Conservation (phyloP, 1,139 yeast genomes). For the Kluyveromyces sp. region DNA sequence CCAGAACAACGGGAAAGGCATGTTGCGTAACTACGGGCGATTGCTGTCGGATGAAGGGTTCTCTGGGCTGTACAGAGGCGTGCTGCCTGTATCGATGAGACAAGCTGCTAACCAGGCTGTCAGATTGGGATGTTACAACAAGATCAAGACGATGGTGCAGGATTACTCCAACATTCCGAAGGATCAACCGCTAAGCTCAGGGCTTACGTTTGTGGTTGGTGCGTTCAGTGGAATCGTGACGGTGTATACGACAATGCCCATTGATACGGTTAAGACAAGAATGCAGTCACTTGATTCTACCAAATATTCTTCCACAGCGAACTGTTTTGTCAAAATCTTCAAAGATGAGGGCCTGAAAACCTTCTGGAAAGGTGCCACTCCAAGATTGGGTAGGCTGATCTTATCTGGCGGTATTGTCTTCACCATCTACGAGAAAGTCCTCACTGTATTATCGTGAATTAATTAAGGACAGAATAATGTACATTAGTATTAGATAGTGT, state of each 20-base stretch:
- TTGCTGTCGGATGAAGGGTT: slow-evolving; percentile 74
- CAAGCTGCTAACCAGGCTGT: slow-evolving; percentile 97
- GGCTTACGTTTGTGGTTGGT: slow-evolving; percentile 81
- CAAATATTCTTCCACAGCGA: slow-evolving; percentile 62
- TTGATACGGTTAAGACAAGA: slow-evolving; percentile 94
- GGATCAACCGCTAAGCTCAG: slow-evolving; percentile 68
- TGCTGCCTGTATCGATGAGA: slow-evolving; percentile 86
- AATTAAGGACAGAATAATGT: not conserved
- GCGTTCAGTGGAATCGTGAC: slow-evolving; percentile 91
- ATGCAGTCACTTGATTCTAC: slow-evolving; percentile 91
- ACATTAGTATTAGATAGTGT: not conserved
- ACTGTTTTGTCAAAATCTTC: slow-evolving; percentile 76
- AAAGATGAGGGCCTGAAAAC: slow-evolving; percentile 86
- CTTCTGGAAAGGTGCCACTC: slow-evolving; percentile 98
- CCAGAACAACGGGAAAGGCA: slow-evolving; percentile 58
- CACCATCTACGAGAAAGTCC: slow-evolving; percentile 86
- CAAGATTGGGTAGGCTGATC: slow-evolving; percentile 84
- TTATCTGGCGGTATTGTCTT: slow-evolving; percentile 95
- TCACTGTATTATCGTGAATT: slow-evolving; percentile 43
- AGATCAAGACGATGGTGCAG: slow-evolving; percentile 76
- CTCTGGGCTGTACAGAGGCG: slow-evolving; percentile 78
- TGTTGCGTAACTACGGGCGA: slow-evolving; percentile 25
- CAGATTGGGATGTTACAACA: slow-evolving; percentile 85
- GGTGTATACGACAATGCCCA: slow-evolving; percentile 95
- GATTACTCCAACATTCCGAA: slow-evolving; percentile 59